phyloP scores from a whole-genome alignment of 208 protist genomes.

The Acanthamoeba quina region DNA sequence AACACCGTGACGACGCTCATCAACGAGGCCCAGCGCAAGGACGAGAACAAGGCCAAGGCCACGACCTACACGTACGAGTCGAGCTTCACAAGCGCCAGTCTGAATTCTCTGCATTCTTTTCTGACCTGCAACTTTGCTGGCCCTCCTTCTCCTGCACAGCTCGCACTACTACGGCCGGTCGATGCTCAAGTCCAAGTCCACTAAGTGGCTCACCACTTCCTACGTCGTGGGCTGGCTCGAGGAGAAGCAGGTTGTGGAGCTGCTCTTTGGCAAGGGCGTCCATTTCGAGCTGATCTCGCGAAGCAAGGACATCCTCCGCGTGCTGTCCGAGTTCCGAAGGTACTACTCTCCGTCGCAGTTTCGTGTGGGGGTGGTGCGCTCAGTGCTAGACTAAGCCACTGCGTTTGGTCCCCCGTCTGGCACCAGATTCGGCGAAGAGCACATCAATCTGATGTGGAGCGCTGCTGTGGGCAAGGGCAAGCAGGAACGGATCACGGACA shows the following conservation, averaged over 20 bases:
- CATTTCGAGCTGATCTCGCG: constrained; percentile 67
- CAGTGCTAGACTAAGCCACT: background rate
- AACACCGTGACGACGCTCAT: constrained; percentile 61
- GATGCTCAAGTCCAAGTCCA: constrained; percentile 27
- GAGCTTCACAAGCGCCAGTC: background rate
- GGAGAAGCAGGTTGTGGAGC: constrained; percentile 47
- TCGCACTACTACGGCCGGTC: background rate
- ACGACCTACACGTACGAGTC: background rate
- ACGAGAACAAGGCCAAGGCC: constrained; percentile 41
- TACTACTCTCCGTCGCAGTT: background rate
- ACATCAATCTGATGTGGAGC: constrained; percentile 67
- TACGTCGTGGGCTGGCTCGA: constrained; percentile 26
- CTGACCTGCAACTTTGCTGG: background rate
- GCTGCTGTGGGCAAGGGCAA: constrained; percentile 59
- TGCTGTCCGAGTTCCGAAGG: constrained; percentile 37
- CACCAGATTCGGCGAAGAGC: constrained; percentile 51
- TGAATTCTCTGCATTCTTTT: too few relatives aligned
- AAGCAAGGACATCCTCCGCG: constrained; percentile 55
- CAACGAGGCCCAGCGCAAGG: constrained; percentile 47
- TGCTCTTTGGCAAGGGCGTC: constrained; percentile 56
- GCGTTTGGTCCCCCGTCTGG: too few relatives aligned
- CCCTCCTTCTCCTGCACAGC: background rate
- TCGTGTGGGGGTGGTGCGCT: background rate
- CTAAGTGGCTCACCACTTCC: constrained; percentile 20
- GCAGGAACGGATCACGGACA: constrained; percentile 67